Evolutionary conservation across 1,284 basidiomycete species (phyloP).

Genomic region (Irpex sp.): DNA sequence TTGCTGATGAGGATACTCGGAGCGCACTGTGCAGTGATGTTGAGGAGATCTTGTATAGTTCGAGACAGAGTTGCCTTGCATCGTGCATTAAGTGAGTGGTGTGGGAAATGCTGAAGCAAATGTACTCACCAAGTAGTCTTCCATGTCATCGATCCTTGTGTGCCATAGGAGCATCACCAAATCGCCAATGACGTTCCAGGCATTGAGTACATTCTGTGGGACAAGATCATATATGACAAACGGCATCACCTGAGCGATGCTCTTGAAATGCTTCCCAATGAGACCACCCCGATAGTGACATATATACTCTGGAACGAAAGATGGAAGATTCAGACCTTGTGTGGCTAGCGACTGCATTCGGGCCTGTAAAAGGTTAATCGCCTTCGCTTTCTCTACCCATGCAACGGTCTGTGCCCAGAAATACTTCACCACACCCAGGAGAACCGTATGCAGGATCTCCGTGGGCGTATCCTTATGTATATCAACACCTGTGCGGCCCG

Average conservation of each 20-base stretch:
- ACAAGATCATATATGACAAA: conserved; percentile 26
- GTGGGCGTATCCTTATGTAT: conserved; percentile 28
- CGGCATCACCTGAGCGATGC: conserved; percentile 25
- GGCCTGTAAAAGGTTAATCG: conserved; percentile 15
- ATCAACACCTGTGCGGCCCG: conserved; percentile 13
- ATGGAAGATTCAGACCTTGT: conserved; percentile 13
- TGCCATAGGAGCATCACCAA: conserved; percentile 27
- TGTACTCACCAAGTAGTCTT: conserved; percentile 21
- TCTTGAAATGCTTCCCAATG: conserved; percentile 32
- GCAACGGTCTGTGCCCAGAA: conserved; percentile 27
- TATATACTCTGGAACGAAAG: conserved; percentile 23
- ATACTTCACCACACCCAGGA: conserved; percentile 33
- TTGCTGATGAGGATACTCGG: conserved; percentile 15
- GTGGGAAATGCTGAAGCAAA: too few species aligned
- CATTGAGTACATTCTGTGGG: conserved; percentile 14
- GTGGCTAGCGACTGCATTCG: conserved; percentile 15
- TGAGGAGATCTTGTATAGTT: conserved; percentile 16
- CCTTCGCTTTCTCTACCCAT: conserved; percentile 19
- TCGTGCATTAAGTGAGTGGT: not conserved
- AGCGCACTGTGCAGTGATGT: conserved; percentile 5
- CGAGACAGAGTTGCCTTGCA: not conserved
- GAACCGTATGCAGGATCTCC: conserved; percentile 29
- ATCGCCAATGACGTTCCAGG: conserved; percentile 21
- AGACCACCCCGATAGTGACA: conserved; percentile 21
- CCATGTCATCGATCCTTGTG: conserved; percentile 20